These are phyloP conservation scores for Colletotrichum eleusines DNA, from an alignment of 2,329 filamentous ascomycete genomes.

Conservation along the genomic window DNA sequence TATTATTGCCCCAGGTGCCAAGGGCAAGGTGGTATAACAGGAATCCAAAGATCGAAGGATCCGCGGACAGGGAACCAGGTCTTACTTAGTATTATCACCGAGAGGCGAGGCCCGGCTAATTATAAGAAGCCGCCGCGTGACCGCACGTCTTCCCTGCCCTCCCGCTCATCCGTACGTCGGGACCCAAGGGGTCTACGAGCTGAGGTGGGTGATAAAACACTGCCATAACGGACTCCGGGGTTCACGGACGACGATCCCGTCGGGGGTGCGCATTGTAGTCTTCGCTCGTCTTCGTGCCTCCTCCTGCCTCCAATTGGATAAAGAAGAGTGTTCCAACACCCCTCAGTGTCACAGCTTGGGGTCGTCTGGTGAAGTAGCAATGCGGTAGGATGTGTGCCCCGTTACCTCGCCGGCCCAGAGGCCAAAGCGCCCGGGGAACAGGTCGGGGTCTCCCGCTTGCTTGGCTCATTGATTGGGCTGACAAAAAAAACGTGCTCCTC, in stretches of 20 bases:
- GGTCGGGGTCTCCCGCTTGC: constrained; percentile 22
- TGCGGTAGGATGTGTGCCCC: constrained; percentile 20
- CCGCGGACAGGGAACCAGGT: constrained; percentile 6
- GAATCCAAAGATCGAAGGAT: constrained; percentile 29
- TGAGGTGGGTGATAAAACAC: constrained; percentile 17
- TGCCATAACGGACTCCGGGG: constrained; percentile 3
- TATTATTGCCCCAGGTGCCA: constrained; percentile 3
- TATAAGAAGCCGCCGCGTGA: constrained; percentile 30
- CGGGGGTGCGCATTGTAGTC: not conserved
- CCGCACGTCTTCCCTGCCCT: not conserved
- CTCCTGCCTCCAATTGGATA: constrained; percentile 9
- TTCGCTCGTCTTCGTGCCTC: not conserved
- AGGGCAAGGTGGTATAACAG: constrained; percentile 14
- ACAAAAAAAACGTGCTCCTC: not conserved
- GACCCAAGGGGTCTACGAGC: constrained; percentile 2
- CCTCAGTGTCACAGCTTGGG: constrained; percentile 30
- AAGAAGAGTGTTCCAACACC: constrained; percentile 16
- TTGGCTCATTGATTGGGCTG: not conserved
- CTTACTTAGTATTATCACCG: too few species aligned
- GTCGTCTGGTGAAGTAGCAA: constrained; percentile 35
- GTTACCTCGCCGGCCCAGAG: constrained; percentile 19
- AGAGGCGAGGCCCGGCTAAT: constrained; percentile 24
- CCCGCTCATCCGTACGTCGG: not conserved
- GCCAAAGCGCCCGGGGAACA: constrained; percentile 22
- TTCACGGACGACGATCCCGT: constrained; percentile 19